These are phyloP conservation scores for Avicennia marina DNA, from an alignment of 257 asterid genomes.

Conservation along the genomic window DNA sequence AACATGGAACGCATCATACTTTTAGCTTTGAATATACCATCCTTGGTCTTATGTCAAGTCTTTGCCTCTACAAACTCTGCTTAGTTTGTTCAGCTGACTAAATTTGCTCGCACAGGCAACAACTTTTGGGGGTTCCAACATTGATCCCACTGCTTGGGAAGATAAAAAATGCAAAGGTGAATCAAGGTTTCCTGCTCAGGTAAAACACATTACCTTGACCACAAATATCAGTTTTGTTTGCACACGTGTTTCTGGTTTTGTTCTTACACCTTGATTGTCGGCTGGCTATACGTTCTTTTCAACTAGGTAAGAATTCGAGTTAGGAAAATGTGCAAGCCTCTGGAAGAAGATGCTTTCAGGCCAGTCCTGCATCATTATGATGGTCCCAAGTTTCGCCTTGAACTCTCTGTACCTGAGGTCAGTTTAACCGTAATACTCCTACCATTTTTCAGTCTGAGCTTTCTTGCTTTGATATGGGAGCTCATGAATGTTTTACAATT, in stretches of 20 bases:
- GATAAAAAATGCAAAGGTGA: constrained; percentile 97
- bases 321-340: constrained; percentile 76
- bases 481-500: neutral
- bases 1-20: neutral
- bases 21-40: constrained; percentile 1
- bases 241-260: neutral
- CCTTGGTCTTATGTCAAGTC: neutral
- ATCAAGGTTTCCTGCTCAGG: constrained; percentile 99
- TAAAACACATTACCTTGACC: constrained; percentile 18
- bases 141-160: constrained; percentile 99
- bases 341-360: constrained; percentile 94
- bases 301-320: constrained; percentile 69
- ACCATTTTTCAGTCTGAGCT: neutral
- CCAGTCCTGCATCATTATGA: constrained; percentile 96
- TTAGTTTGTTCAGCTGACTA: neutral
- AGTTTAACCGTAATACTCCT: constrained; percentile 9
- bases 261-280: constrained; percentile 9
- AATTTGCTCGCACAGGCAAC: constrained; percentile 44
- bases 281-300: constrained; percentile 11
- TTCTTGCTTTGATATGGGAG: neutral
- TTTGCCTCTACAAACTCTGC: neutral
- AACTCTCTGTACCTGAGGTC: constrained; percentile 95
- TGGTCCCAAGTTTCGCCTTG: constrained; percentile 97
- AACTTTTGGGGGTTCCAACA: constrained; percentile 89
- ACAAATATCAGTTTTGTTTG: neutral